Conservation (phyloP, 257 asterid genomes). For the Buddleja alternifolia region DNA sequence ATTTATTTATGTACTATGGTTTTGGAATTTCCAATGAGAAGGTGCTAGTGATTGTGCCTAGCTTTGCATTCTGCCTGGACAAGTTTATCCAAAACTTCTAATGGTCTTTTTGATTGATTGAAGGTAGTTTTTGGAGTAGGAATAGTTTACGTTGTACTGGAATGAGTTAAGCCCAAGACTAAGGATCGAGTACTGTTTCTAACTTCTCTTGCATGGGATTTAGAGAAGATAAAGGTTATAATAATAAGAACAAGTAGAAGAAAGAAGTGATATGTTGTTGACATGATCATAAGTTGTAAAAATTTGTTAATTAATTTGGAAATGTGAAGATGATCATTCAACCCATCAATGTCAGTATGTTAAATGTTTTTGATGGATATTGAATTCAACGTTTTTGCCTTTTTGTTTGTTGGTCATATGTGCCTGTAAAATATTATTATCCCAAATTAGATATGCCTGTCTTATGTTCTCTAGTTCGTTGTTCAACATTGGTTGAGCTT, state of each 20-base stretch:
- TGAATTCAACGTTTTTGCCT: too few species aligned
- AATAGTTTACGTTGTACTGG: conserved; percentile 37
- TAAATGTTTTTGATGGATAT: too few species aligned
- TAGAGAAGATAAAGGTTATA: too few species aligned
- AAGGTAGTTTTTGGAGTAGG: conserved; percentile 39
- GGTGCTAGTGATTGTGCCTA: too few species aligned
- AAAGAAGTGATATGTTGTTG: conserved; percentile 26
- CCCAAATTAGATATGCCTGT: too few species aligned
- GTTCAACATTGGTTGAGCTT: too few species aligned
- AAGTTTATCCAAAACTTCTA: conserved; percentile 37
- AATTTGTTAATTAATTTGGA: background rate
- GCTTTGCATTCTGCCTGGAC: too few species aligned
- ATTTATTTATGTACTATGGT: too few species aligned
- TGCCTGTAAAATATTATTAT: too few species aligned
- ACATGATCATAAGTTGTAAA: conserved; percentile 9
- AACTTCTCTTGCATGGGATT: conserved; percentile 42
- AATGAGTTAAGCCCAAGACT: conserved; percentile 53
- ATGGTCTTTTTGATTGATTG: conserved; percentile 21
- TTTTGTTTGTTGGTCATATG: too few species aligned
- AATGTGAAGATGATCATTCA: conserved; percentile 19
- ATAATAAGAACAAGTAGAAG: conserved; percentile 28
- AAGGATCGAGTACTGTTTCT: conserved; percentile 36
- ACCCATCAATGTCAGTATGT: conserved; percentile 5
- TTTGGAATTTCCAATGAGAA: too few species aligned
- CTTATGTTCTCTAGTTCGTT: too few species aligned